Conservation (phyloP, 2,329 filamentous ascomycete genomes). For the Phyllosticta paracitricarpa region DNA sequence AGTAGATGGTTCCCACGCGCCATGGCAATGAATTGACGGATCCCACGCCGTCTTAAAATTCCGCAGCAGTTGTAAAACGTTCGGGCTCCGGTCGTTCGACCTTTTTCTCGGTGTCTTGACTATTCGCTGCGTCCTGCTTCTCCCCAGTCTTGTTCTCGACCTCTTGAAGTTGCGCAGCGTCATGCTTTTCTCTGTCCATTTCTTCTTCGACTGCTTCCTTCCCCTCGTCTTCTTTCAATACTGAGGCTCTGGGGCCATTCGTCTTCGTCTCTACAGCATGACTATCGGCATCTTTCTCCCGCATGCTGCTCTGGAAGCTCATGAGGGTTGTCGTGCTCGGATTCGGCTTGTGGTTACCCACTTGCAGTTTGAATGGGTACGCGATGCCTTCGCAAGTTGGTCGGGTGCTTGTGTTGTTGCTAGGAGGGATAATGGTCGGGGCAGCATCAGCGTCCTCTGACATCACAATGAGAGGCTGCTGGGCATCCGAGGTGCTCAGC, state of each 20-base stretch:
- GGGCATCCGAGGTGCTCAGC: neutral
- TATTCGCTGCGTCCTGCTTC: neutral
- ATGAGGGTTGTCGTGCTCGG: constrained; percentile 3
- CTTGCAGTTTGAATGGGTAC: constrained; percentile 58
- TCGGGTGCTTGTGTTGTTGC: constrained; percentile 47
- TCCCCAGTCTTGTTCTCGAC: neutral
- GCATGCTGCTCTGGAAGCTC: constrained; percentile 6
- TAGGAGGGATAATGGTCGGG: constrained; percentile 34
- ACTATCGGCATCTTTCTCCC: neutral
- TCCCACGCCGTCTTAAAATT: constrained; percentile 15
- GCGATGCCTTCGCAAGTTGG: constrained; percentile 60
- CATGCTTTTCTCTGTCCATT: neutral
- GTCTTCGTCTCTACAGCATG: neutral
- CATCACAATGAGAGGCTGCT: constrained; percentile 4
- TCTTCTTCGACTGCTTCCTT: neutral
- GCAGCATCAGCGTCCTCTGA: constrained; percentile 1
- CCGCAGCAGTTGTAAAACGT: constrained; percentile 44
- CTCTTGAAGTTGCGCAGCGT: neutral
- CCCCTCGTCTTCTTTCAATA: neutral
- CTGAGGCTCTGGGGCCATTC: neutral
- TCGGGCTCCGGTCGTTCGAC: constrained; percentile 34
- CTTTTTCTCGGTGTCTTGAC: constrained; percentile 8
- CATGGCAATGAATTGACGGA: neutral
- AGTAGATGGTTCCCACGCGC: neutral
- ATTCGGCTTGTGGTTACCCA: constrained; percentile 3